Evolutionary conservation across 345 rosid genomes (phyloP), one percentile per base, ranked within the genome.

Genomic region (Eucalyptus pauciflora): DNA sequence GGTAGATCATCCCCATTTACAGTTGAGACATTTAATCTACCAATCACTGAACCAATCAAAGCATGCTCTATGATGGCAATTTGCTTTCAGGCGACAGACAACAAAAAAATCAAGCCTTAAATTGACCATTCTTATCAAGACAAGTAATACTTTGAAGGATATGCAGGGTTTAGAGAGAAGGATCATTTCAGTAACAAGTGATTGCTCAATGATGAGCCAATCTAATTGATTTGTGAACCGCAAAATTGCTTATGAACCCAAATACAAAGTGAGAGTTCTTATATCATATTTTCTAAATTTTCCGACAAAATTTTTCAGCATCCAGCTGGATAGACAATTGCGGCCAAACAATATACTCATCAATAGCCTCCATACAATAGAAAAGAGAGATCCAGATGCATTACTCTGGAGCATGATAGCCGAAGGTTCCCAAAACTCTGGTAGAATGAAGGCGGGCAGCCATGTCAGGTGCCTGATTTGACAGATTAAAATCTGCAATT

Each of bases 371-470:
- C 50, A 51, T 18, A 51, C 29, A 31, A 69, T 22, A 16, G 29
- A 71, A 18, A 69, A 48, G 46, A 87, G 58, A 52, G 76, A 50
- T 86, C 29, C 58, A 27, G 71, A 88, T 87, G 90, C 87, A 89
- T 91, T 92, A 93, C 94, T 93, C 94, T 86, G 94, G 93, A 88
- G 94, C 94, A 88, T 93, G 94, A 89, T 93, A 93, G 64, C 95
- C 95, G 22, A 93, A 93, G 88, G 95, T 93, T 69, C 95, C 95
- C 88, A 92, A 89, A 87, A 93, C 95, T 50, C 95, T 89, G 89
- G 95, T 93, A 27, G 95, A 93, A 88, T 93, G 95, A 86, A 93
- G 95, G 52, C 95, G 95, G 62, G 94, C 93, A 89, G 95, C 95
- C 94, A 92, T 93, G 86, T 93, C 95, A 71, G 95, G 94, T 50